Conservation (phyloP, 2,329 filamentous ascomycete species). For the Alternaria sp. region DNA sequence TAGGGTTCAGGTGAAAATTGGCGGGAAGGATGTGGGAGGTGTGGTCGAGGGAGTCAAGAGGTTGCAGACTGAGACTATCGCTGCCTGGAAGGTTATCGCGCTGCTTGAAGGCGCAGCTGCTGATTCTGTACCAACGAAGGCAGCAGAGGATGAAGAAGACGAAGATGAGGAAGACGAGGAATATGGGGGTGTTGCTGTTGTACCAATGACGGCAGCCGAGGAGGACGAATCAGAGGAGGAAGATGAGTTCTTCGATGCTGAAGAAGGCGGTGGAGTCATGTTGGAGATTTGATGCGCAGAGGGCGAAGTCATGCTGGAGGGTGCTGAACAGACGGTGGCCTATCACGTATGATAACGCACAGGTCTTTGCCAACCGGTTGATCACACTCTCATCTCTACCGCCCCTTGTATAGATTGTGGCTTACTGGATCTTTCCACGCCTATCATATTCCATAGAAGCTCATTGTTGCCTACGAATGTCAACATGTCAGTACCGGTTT, state of each 20-base stretch:
- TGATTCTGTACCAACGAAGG: background rate
- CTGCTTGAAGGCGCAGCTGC: constrained; percentile 24
- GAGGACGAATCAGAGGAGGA: constrained; percentile 13
- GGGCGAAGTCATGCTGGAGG: background rate
- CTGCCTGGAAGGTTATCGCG: constrained; percentile 41
- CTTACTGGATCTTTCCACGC: background rate
- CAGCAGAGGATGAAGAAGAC: constrained; percentile 13
- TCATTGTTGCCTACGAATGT: background rate
- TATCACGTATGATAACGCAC: background rate
- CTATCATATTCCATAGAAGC: background rate
- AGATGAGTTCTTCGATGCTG: constrained; percentile 25
- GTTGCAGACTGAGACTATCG: constrained; percentile 49
- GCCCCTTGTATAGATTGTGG: background rate
- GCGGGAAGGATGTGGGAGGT: constrained; percentile 39
- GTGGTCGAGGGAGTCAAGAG: constrained; percentile 42
- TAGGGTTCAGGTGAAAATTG: constrained; percentile 45
- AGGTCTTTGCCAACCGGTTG: background rate
- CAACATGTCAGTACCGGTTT: background rate
- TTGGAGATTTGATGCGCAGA: constrained; percentile 1
- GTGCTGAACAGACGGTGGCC: background rate
- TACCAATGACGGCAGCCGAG: background rate
- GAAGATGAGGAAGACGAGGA: constrained; percentile 24
- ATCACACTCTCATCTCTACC: background rate
- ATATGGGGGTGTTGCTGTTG: background rate
- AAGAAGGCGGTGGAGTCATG: constrained; percentile 15